These are phyloP conservation scores for Aquanectria penicillioides DNA, from an alignment of 2,329 filamentous ascomycete genomes.

Conservation along the genomic window DNA sequence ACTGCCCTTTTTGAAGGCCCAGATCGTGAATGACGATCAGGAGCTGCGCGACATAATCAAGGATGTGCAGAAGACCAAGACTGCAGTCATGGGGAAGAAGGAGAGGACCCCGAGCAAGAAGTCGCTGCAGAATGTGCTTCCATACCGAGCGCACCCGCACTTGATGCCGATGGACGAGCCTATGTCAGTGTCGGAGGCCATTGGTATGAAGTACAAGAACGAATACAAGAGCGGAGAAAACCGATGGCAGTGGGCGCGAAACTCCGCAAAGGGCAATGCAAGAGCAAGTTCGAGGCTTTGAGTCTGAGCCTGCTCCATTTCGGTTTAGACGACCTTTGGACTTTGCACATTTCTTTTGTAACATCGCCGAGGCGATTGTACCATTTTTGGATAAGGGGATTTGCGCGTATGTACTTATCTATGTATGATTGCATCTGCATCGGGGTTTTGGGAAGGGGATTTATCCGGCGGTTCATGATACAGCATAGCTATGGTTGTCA, in stretches of 20 bases:
- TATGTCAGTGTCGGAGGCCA: slow-evolving; percentile 48
- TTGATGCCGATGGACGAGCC: slow-evolving; percentile 49
- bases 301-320: slow-evolving; percentile 7
- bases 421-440: slow-evolving; percentile 8
- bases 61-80: slow-evolving; percentile 57
- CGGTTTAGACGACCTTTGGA: not conserved
- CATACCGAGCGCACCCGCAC: slow-evolving; percentile 48
- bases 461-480: not conserved
- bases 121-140: slow-evolving; percentile 45
- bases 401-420: not conserved
- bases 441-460: not conserved
- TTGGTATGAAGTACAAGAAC: slow-evolving; percentile 35
- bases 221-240: slow-evolving; percentile 35
- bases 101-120: slow-evolving; percentile 38
- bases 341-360: slow-evolving; percentile 24
- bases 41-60: slow-evolving; percentile 80
- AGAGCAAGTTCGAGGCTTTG: slow-evolving; percentile 41
- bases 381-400: not conserved
- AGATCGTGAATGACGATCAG: slow-evolving; percentile 78
- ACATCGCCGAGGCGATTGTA: not conserved
- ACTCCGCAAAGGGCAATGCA: slow-evolving; percentile 33
- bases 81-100: slow-evolving; percentile 33
- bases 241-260: slow-evolving; percentile 39
- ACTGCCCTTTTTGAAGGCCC: slow-evolving; percentile 79
- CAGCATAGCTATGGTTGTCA: not conserved